Evolutionary conservation across 2,329 filamentous ascomycete species (phyloP).

Genomic region (Nemania abortiva): DNA sequence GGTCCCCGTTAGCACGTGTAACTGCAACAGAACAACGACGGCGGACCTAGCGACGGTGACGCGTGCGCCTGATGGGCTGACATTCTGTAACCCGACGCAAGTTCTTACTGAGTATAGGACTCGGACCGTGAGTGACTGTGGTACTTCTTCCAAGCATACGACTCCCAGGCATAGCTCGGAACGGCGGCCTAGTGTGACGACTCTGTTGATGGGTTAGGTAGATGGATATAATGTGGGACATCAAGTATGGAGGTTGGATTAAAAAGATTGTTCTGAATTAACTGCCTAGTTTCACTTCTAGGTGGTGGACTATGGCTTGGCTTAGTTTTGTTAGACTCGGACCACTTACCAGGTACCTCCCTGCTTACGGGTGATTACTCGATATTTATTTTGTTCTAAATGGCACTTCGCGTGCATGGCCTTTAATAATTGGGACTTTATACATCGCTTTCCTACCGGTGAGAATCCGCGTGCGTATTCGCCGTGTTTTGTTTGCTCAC

Average conservation of each 20-base stretch:
- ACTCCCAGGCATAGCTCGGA: background rate
- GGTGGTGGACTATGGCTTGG: no score
- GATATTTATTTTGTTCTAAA: background rate
- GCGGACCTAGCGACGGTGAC: background rate
- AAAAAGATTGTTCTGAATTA: background rate
- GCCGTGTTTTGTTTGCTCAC: background rate
- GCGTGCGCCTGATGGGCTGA: background rate
- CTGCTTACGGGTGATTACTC: background rate
- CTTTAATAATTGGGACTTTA: background rate
- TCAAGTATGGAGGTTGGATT: background rate
- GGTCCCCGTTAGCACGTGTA: slow-evolving; percentile 29
- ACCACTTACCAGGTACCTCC: background rate
- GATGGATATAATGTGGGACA: background rate
- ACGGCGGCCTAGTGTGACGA: background rate
- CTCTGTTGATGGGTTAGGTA: background rate
- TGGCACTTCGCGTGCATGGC: background rate
- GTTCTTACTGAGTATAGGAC: slow-evolving; percentile 24
- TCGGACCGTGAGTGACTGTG: slow-evolving; percentile 16
- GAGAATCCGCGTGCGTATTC: background rate
- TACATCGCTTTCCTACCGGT: background rate
- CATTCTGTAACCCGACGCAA: background rate
- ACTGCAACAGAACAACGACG: background rate
- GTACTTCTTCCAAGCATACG: background rate
- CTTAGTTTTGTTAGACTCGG: background rate
- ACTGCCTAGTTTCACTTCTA: no score